Conservation (phyloP, 495 filamentous ascomycete genomes). For the Margaritispora aquatica region DNA sequence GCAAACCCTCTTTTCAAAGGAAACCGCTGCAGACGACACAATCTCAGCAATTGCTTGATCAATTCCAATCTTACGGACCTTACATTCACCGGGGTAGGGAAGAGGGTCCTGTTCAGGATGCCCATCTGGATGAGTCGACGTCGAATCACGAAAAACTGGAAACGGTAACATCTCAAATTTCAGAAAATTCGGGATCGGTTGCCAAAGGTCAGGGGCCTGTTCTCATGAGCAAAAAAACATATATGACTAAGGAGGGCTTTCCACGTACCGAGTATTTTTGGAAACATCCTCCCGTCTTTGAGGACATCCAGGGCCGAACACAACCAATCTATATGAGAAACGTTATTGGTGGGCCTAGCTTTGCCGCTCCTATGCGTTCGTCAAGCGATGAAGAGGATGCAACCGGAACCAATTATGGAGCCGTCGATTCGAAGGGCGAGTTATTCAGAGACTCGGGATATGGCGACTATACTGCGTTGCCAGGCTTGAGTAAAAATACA, state of each 20-base stretch:
- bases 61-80: not conserved
- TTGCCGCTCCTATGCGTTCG: not conserved
- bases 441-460: slow-evolving; percentile 14
- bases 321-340: slow-evolving; percentile 9
- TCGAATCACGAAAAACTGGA: not conserved
- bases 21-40: not conserved
- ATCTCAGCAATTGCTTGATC: not conserved
- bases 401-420: not conserved
- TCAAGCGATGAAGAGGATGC: not conserved
- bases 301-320: slow-evolving; percentile 3
- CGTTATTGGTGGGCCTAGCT: not conserved
- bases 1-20: not conserved
- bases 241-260: slow-evolving; percentile 17
- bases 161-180: not conserved
- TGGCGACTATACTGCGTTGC: slow-evolving; percentile 9
- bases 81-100: slow-evolving; percentile 13
- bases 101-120: slow-evolving; percentile 2
- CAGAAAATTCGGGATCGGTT: not conserved
- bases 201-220: slow-evolving; percentile 10
- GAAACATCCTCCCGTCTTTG: slow-evolving; percentile 18
- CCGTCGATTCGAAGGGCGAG: slow-evolving; percentile 4
- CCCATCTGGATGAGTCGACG: not conserved
- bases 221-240: slow-evolving; percentile 16
- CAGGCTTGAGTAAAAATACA: not conserved
- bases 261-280: slow-evolving; percentile 20